These are phyloP conservation scores for Brassica juncea DNA, from an alignment of 345 rosid genomes.

Conservation along the genomic window DNA sequence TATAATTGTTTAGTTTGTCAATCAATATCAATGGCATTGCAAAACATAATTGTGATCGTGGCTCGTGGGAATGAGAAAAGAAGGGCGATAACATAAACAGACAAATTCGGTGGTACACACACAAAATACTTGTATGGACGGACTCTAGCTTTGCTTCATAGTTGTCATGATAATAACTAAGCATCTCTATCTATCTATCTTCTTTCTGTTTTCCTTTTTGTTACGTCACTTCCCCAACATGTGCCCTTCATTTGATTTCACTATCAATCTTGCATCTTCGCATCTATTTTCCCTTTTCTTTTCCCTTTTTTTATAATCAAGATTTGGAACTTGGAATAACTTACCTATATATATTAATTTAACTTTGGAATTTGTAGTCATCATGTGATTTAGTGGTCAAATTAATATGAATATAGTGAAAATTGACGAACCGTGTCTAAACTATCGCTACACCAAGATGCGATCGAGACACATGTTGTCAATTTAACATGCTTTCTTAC, in stretches of 20 bases:
- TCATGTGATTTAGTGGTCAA: constrained; percentile 1
- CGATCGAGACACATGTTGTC: neutral
- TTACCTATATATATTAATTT: neutral
- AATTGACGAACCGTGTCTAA: constrained; percentile 15
- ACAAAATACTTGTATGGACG: constrained; percentile 37
- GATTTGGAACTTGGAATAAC: neutral
- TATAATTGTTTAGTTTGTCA: neutral
- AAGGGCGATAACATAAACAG: constrained; percentile 34
- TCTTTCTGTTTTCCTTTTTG: constrained; percentile 28
- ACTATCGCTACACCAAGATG: neutral
- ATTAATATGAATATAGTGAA: neutral
- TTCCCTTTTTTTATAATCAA: neutral
- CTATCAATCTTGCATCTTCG: constrained; percentile 41
- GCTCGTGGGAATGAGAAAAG: constrained; percentile 17
- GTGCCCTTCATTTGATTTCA: constrained; percentile 30
- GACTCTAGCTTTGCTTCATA: constrained; percentile 35
- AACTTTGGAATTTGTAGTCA: neutral
- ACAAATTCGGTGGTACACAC: constrained; percentile 43
- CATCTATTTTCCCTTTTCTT: constrained; percentile 26
- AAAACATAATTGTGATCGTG: constrained; percentile 10
- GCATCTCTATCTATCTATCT: constrained; percentile 37
- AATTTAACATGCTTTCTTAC: neutral
- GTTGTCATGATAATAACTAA: constrained; percentile 35
- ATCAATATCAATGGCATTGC: neutral
- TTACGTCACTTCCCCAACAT: constrained; percentile 45